Evolutionary conservation across 257 asterid species (phyloP).

Genomic region (Jacaranda mimosifolia): DNA sequence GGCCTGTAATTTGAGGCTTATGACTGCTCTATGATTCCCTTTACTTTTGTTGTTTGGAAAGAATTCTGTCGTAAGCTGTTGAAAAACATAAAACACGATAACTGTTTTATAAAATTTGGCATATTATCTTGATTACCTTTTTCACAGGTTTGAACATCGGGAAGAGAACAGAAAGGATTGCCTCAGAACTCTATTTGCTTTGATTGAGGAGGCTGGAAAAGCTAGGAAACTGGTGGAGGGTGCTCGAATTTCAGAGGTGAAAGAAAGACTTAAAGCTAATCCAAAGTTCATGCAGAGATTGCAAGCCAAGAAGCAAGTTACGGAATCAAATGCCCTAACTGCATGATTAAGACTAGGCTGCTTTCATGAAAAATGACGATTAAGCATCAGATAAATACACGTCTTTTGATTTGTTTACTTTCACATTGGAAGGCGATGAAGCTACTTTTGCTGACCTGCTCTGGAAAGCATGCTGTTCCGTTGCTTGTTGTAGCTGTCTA

Average conservation of each 20-base stretch:
- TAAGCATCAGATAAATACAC: neutral
- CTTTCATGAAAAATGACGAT: too few species aligned
- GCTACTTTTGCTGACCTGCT: slow-evolving; percentile 5
- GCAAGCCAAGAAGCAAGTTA: slow-evolving; percentile 55
- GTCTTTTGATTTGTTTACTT: neutral
- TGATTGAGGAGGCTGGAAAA: slow-evolving; percentile 86
- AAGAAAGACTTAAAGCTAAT: slow-evolving; percentile 79
- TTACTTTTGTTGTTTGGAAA: neutral
- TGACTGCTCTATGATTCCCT: neutral
- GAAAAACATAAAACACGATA: neutral
- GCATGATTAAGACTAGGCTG: slow-evolving; percentile 37
- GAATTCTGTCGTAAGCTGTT: neutral
- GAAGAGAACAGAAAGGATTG: slow-evolving; percentile 98
- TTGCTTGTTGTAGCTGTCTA: slow-evolving; percentile 28
- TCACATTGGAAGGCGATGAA: neutral
- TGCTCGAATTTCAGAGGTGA: slow-evolving; percentile 64
- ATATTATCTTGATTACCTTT: slow-evolving; percentile 7
- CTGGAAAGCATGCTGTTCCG: slow-evolving; percentile 1
- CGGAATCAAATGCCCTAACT: slow-evolving; percentile 39
- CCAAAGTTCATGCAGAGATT: slow-evolving; percentile 82
- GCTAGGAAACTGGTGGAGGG: slow-evolving; percentile 74
- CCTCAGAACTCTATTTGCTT: slow-evolving; percentile 74
- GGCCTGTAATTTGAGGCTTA: neutral
- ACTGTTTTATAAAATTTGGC: neutral
- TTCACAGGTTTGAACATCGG: slow-evolving; percentile 80